Evolutionary conservation across 2,329 filamentous ascomycete species (phyloP).

Genomic region (Fusarium sp.): DNA sequence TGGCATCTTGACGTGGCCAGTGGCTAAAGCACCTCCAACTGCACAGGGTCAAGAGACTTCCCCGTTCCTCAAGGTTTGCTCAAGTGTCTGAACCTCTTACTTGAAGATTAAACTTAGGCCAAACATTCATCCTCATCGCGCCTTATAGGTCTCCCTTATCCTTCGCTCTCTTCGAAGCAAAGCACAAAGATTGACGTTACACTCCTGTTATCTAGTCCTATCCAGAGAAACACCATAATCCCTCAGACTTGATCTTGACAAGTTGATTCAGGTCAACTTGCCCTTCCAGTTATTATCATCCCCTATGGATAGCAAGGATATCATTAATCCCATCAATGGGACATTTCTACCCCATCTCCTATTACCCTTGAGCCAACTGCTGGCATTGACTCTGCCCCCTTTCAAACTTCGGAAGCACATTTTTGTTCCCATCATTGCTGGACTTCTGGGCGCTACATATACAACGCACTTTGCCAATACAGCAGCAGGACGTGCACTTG

Average conservation of each 20-base stretch:
- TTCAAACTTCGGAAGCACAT: neutral
- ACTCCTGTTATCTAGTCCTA: no score
- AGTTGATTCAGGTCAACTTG: no score
- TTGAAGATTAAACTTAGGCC: neutral
- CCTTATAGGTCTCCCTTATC: neutral
- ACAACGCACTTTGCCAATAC: neutral
- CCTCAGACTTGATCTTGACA: no score
- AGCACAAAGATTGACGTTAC: no score
- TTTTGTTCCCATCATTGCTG: neutral
- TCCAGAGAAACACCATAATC: no score
- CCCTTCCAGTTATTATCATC: neutral
- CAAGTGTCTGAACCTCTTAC: neutral
- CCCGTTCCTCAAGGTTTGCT: neutral
- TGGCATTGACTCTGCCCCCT: neutral
- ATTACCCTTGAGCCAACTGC: neutral
- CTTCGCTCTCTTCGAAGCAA: neutral
- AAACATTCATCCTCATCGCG: neutral
- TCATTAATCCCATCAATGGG: neutral
- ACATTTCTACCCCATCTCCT: neutral
- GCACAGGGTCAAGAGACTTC: neutral
- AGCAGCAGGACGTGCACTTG: neutral
- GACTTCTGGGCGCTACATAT: neutral
- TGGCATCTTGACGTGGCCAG: neutral
- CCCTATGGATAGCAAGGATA: neutral
- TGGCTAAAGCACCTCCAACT: neutral